Percentiles rank a stretch among this genome's conserved stretches.
Conservation (phyloP, 2,329 filamentous ascomycete genomes). For the Drechslerella stenobrocha region DNA sequence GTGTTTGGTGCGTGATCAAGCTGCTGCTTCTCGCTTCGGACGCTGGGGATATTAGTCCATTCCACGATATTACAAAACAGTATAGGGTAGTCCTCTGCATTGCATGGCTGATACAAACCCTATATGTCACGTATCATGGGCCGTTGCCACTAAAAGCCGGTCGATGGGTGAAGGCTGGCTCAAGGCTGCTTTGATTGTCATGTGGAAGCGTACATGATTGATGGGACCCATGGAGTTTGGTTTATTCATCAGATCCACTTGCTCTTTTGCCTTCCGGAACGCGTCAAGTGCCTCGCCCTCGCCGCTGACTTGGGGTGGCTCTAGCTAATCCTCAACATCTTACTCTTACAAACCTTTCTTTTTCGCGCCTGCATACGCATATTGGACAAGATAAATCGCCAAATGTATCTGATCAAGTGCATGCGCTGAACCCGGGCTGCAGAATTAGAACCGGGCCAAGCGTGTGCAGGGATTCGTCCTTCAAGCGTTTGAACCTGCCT, state of each 20-base stretch:
- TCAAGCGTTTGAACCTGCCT: too few species aligned
- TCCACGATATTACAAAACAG: neutral
- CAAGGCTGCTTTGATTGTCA: slow-evolving; percentile 25
- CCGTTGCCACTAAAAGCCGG: slow-evolving; percentile 34
- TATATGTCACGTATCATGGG: slow-evolving; percentile 11
- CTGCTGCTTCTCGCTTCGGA: slow-evolving; percentile 1
- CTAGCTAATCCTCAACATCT: too few species aligned
- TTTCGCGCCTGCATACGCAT: slow-evolving; percentile 20
- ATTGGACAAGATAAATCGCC: slow-evolving; percentile 45
- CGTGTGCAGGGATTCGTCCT: neutral
- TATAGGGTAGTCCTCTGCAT: neutral
- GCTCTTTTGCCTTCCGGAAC: slow-evolving; percentile 48
- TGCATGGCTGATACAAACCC: slow-evolving; percentile 18
- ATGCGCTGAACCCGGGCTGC: slow-evolving; percentile 41
- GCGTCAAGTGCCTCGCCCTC: slow-evolving; percentile 45
- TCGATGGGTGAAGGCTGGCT: slow-evolving; percentile 3
- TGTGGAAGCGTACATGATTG: slow-evolving; percentile 27
- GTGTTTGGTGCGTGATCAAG: neutral
- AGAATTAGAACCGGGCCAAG: slow-evolving; percentile 36
- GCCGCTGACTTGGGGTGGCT: slow-evolving; percentile 31
- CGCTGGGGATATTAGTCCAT: neutral
- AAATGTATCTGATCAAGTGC: slow-evolving; percentile 49
- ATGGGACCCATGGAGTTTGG: slow-evolving; percentile 5
- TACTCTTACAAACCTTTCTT: slow-evolving; percentile 15
- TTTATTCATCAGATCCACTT: slow-evolving; percentile 36